phyloP scores from a whole-genome alignment of 1,139 yeast genomes.

The Tardiomyces digboiensis region DNA sequence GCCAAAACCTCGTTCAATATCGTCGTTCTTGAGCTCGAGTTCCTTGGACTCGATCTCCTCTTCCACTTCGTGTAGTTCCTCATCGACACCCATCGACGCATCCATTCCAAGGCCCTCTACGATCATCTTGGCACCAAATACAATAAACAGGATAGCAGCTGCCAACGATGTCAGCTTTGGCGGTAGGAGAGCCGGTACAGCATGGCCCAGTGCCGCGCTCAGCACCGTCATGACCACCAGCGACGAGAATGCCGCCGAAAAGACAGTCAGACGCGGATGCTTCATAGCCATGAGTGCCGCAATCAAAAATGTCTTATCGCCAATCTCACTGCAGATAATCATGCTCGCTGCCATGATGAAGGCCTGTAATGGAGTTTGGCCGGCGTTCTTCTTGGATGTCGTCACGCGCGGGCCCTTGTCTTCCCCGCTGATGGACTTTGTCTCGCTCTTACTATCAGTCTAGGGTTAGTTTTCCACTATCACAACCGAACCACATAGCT shows the following conservation, averaged over 20 bases:
- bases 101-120: slow-evolving; percentile 81
- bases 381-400: too few relatives aligned
- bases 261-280: slow-evolving; percentile 71
- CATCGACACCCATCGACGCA: slow-evolving; percentile 77
- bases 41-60: slow-evolving; percentile 73
- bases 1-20: neutral
- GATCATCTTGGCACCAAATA: slow-evolving; percentile 72
- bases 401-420: too few relatives aligned
- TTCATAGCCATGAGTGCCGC: slow-evolving; percentile 99
- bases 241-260: slow-evolving; percentile 82
- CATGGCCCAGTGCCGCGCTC: slow-evolving; percentile 87
- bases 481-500: neutral
- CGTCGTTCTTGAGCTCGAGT: slow-evolving; percentile 6
- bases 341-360: slow-evolving; percentile 36
- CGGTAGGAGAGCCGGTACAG: slow-evolving; percentile 77
- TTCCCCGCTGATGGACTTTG: too few relatives aligned
- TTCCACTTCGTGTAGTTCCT: slow-evolving; percentile 94
- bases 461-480: too few relatives aligned
- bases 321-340: slow-evolving; percentile 91
- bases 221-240: slow-evolving; percentile 83
- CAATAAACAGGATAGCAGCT: slow-evolving; percentile 72
- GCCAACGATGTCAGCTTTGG: slow-evolving; percentile 69
- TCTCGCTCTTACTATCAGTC: too few relatives aligned
- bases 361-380: slow-evolving; percentile 16
- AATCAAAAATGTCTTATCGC: slow-evolving; percentile 93